Percentiles rank a stretch among this genome's conserved stretches.
These are phyloP conservation scores for Taphrina populina DNA, from an alignment of 1,139 yeast species.

Conservation along the genomic window DNA sequence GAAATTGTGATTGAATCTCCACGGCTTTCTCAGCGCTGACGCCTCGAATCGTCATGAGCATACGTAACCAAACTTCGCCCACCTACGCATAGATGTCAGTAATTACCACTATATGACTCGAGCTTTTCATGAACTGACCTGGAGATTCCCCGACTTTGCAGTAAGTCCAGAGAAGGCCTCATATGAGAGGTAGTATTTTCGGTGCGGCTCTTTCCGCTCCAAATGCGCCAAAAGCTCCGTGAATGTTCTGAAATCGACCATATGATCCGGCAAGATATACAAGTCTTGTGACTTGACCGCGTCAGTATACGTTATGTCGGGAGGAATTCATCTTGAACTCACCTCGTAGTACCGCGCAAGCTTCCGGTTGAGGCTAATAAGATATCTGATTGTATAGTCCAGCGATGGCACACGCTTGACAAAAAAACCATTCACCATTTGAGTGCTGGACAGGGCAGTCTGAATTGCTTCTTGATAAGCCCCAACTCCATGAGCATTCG, in stretches of 20 bases:
- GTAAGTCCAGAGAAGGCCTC: slow-evolving; percentile 66
- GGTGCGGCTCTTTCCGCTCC: slow-evolving; percentile 17
- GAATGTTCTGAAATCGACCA: slow-evolving; percentile 37
- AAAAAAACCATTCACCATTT: slow-evolving; percentile 66
- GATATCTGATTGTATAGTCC: slow-evolving; percentile 70
- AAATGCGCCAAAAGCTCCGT: slow-evolving; percentile 34
- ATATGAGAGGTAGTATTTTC: slow-evolving; percentile 44
- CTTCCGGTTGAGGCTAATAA: slow-evolving; percentile 58
- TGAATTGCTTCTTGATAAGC: slow-evolving; percentile 64
- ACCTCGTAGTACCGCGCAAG: slow-evolving; percentile 45
- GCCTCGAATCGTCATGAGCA: slow-evolving; percentile 79
- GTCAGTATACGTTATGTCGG: background rate
- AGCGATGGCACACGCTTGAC: slow-evolving; percentile 67
- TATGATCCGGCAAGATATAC: slow-evolving; percentile 38
- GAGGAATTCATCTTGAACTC: background rate
- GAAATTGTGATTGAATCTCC: slow-evolving; percentile 64
- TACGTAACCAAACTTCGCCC: slow-evolving; percentile 68
- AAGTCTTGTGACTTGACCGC: slow-evolving; percentile 26
- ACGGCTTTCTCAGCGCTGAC: slow-evolving; percentile 81
- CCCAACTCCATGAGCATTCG: slow-evolving; percentile 50
- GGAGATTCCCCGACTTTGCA: slow-evolving; percentile 67
- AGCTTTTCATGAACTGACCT: background rate
- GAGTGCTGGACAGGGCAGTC: slow-evolving; percentile 72
- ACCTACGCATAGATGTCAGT: slow-evolving; percentile 55
- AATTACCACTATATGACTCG: background rate